These are phyloP conservation scores for Tolypocladium ovalisporum DNA, from an alignment of 2,329 filamentous ascomycete genomes.

Conservation along the genomic window DNA sequence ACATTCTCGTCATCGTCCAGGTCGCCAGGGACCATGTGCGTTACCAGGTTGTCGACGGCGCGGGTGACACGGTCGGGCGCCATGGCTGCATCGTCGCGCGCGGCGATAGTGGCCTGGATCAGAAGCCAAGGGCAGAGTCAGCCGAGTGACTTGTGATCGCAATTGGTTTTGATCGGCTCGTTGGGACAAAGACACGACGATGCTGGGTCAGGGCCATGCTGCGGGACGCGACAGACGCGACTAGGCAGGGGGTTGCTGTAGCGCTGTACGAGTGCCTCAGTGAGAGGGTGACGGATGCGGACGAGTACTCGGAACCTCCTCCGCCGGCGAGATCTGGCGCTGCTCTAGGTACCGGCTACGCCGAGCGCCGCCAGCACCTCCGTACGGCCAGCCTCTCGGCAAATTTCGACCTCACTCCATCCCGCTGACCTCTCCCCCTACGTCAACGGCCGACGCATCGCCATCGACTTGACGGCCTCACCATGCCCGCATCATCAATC, in stretches of 20 bases:
- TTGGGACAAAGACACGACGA: background rate
- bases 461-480: constrained; percentile 29
- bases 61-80: constrained; percentile 60
- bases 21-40: constrained; percentile 58
- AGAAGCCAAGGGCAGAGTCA: background rate
- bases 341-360: background rate
- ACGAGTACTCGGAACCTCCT: constrained; percentile 10
- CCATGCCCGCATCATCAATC: constrained; percentile 33
- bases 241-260: constrained; percentile 5
- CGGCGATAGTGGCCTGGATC: background rate
- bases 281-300: constrained; percentile 6
- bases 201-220: constrained; percentile 7
- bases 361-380: background rate
- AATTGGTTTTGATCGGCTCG: background rate
- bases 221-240: constrained; percentile 17
- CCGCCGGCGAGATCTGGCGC: background rate
- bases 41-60: constrained; percentile 69
- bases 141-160: background rate
- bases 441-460: constrained; percentile 13
- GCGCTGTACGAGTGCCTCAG: background rate
- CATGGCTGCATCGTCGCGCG: constrained; percentile 40
- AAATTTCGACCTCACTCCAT: constrained; percentile 22
- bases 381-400: constrained; percentile 14
- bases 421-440: constrained; percentile 15
- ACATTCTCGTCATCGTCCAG: constrained; percentile 56